phyloP scores from a whole-genome alignment of 1,139 yeast genomes.

The Barnettozyma hawaiiensis region DNA sequence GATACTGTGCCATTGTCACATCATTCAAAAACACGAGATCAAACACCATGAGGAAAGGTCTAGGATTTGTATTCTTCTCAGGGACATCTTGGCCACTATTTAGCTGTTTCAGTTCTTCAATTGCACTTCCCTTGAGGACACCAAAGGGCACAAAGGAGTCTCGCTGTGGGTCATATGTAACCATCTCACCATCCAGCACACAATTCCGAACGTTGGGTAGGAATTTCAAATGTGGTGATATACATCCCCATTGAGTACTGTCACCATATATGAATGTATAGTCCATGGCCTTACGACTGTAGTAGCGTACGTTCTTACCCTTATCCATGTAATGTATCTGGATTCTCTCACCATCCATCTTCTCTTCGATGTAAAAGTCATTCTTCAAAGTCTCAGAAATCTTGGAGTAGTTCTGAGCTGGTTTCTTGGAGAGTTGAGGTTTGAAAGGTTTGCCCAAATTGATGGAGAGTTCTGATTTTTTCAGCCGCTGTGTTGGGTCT shows the following conservation, averaged over 20 bases:
- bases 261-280: slow-evolving; percentile 71
- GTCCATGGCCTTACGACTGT: slow-evolving; percentile 67
- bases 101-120: slow-evolving; percentile 31
- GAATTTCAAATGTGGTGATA: slow-evolving; percentile 49
- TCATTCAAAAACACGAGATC: slow-evolving; percentile 72
- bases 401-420: slow-evolving; percentile 42
- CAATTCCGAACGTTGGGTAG: slow-evolving; percentile 41
- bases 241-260: slow-evolving; percentile 46
- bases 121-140: slow-evolving; percentile 65
- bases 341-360: slow-evolving; percentile 90
- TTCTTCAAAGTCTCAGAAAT: slow-evolving; percentile 40
- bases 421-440: slow-evolving; percentile 65
- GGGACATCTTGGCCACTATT: slow-evolving; percentile 16
- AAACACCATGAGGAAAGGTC: slow-evolving; percentile 65
- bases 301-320: slow-evolving; percentile 43
- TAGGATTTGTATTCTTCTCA: slow-evolving; percentile 22
- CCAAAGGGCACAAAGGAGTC: slow-evolving; percentile 72
- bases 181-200: slow-evolving; percentile 89
- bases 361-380: slow-evolving; percentile 77
- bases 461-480: slow-evolving; percentile 40
- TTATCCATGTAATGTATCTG: slow-evolving; percentile 51
- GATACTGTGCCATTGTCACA: slow-evolving; percentile 45
- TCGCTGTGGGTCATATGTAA: slow-evolving; percentile 69
- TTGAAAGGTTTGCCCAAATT: slow-evolving; percentile 52
- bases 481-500: slow-evolving; percentile 43